phyloP scores from a whole-genome alignment of 306 rosid species.

The Elaeagnus macrophylla region DNA sequence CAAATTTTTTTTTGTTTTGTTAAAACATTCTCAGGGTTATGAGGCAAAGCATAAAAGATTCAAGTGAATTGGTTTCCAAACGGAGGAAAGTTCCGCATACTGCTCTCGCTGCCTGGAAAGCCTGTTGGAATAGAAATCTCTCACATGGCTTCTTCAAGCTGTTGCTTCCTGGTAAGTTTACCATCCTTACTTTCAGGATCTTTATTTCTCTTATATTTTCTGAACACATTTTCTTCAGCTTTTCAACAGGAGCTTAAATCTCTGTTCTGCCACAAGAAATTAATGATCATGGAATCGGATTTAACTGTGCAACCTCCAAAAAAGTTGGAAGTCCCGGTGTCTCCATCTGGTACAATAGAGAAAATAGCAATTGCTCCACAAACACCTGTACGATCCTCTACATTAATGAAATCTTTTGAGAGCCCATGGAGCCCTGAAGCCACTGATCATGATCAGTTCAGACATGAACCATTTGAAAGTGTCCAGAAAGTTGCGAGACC shows the following conservation, averaged over 20 bases:
- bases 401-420: constrained; percentile 23
- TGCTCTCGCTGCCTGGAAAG: constrained; percentile 28
- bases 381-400: constrained; percentile 40
- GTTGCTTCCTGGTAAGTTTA: constrained; percentile 54
- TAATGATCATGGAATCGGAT: constrained; percentile 22
- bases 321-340: constrained; percentile 19
- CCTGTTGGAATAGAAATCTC: constrained; percentile 26
- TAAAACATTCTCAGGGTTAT: constrained; percentile 42
- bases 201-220: constrained; percentile 12
- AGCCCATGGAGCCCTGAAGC: constrained; percentile 29
- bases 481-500: too few species aligned
- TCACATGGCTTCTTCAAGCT: constrained; percentile 43
- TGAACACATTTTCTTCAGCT: constrained; percentile 37
- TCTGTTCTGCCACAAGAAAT: constrained; percentile 29
- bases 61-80: constrained; percentile 47
- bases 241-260: constrained; percentile 31
- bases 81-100: constrained; percentile 34
- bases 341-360: constrained; percentile 20
- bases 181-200: constrained; percentile 4
- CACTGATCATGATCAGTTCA: constrained; percentile 9
- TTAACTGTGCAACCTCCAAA: constrained; percentile 18
- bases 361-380: constrained; percentile 40
- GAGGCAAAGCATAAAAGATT: constrained; percentile 32
- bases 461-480: too few species aligned
- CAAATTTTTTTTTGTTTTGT: too few species aligned